Conservation (phyloP, 2,329 filamentous ascomycete species). For the Rutstroemia sp. region DNA sequence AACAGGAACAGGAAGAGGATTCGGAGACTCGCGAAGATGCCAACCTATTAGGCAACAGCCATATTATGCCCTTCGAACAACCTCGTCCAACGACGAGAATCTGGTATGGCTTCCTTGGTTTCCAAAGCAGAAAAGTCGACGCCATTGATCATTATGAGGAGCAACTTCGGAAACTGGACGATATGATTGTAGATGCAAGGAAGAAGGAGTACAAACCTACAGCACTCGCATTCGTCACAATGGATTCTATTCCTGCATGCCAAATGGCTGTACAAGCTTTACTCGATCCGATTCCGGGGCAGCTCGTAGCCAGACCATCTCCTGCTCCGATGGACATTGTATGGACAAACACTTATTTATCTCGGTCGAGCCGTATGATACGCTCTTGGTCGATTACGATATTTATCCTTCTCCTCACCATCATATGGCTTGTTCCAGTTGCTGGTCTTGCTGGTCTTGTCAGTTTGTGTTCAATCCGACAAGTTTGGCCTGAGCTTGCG, state of each 20-base stretch:
- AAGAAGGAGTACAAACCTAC: slow-evolving; percentile 70
- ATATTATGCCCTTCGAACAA: slow-evolving; percentile 37
- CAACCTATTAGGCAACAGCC: slow-evolving; percentile 44
- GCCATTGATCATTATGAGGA: slow-evolving; percentile 94
- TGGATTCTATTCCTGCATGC: slow-evolving; percentile 86
- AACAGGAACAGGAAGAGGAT: slow-evolving; percentile 29
- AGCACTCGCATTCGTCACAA: slow-evolving; percentile 88
- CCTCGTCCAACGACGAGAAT: slow-evolving; percentile 62
- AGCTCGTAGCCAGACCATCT: slow-evolving; percentile 76
- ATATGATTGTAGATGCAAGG: slow-evolving; percentile 62
- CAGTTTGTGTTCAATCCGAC: slow-evolving; percentile 72
- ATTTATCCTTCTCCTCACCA: slow-evolving; percentile 72
- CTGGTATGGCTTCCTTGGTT: slow-evolving; percentile 68
- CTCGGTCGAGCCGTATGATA: slow-evolving; percentile 64
- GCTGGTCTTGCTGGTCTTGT: slow-evolving; percentile 71
- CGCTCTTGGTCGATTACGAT: slow-evolving; percentile 79
- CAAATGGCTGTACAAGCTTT: slow-evolving; percentile 97
- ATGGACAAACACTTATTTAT: slow-evolving; percentile 87
- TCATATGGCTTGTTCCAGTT: slow-evolving; percentile 83
- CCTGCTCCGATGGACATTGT: slow-evolving; percentile 89
- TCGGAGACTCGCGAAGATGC: slow-evolving; percentile 48
- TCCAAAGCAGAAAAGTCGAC: slow-evolving; percentile 69
- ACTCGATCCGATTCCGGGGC: slow-evolving; percentile 81
- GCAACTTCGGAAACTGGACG: slow-evolving; percentile 70
- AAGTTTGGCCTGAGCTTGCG: slow-evolving; percentile 64